Evolutionary conservation across 805 yeast genomes (phyloP).

Genomic region (Sugiyamaella chiloensis): DNA sequence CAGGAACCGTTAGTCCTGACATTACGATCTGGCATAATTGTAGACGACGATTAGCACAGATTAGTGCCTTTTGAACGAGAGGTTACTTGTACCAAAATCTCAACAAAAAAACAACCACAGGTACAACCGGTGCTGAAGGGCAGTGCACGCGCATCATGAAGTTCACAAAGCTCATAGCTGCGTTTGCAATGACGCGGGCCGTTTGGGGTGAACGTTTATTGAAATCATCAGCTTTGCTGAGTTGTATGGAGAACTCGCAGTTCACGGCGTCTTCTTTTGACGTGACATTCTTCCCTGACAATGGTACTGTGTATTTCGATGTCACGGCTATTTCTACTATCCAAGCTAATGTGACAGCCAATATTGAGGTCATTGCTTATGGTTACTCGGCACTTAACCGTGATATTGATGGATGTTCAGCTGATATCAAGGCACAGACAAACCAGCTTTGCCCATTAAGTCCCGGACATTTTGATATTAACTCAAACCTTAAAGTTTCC

Average conservation of each 20-base stretch:
- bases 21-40: background rate
- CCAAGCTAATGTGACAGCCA: conserved; percentile 65
- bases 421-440: conserved; percentile 36
- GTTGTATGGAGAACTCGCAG: conserved; percentile 89
- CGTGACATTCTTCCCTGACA: conserved; percentile 66
- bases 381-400: conserved; percentile 64
- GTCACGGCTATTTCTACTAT: conserved; percentile 77
- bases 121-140: no score
- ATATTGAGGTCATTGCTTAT: conserved; percentile 67
- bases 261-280: conserved; percentile 82
- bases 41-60: background rate
- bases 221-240: conserved; percentile 64
- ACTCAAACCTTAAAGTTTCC: conserved; percentile 40
- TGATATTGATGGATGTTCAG: conserved; percentile 60
- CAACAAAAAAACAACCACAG: no score
- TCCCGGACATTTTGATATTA: conserved; percentile 80
- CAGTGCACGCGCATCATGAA: conserved; percentile 6
- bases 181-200: background rate
- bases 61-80: background rate
- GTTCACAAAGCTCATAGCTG: background rate
- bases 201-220: conserved; percentile 34
- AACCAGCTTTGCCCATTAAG: conserved; percentile 74
- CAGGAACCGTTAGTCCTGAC: background rate
- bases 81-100: no score
- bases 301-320: conserved; percentile 59